phyloP scores from a whole-genome alignment of 495 filamentous ascomycete species.

The Penicillium soppii region DNA sequence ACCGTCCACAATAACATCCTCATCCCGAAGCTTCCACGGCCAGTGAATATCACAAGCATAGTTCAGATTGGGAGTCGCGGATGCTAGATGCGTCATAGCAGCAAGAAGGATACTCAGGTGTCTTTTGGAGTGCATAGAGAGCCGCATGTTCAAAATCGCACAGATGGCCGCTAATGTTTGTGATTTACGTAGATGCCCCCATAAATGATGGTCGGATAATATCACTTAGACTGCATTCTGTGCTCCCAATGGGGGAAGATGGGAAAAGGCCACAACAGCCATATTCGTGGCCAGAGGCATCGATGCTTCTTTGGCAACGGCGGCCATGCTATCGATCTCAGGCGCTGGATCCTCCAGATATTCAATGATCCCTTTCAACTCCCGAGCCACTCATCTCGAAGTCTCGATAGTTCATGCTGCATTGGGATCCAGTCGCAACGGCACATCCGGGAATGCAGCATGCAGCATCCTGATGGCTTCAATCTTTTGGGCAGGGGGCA shows the following conservation, averaged over 20 bases:
- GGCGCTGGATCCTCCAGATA: conserved; percentile 1
- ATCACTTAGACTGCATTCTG: conserved; percentile 2
- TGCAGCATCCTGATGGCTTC: conserved; percentile 2
- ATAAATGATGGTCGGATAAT: conserved; percentile 2
- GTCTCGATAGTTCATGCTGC: conserved; percentile 1
- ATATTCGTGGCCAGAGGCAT: conserved; percentile 7
- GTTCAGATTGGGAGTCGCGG: conserved; percentile 2
- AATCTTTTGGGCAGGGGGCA: neutral
- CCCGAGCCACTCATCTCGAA: neutral
- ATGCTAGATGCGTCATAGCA: conserved; percentile 5
- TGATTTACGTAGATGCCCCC: neutral
- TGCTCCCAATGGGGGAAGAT: neutral
- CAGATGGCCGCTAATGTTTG: conserved; percentile 2
- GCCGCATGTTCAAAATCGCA: neutral
- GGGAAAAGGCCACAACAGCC: conserved; percentile 2
- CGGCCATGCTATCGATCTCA: conserved; percentile 2
- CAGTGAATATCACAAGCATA: conserved; percentile 10
- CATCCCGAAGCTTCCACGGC: conserved; percentile 3
- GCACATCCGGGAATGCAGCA: neutral
- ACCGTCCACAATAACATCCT: conserved; percentile 5
- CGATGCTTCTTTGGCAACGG: neutral
- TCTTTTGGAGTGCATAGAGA: conserved; percentile 4
- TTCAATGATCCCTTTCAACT: conserved; percentile 2
- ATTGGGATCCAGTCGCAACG: conserved; percentile 1
- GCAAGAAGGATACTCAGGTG: conserved; percentile 2